These are phyloP conservation scores for Aspergillus egyptiacus DNA, from an alignment of 495 filamentous ascomycete species.

Conservation along the genomic window DNA sequence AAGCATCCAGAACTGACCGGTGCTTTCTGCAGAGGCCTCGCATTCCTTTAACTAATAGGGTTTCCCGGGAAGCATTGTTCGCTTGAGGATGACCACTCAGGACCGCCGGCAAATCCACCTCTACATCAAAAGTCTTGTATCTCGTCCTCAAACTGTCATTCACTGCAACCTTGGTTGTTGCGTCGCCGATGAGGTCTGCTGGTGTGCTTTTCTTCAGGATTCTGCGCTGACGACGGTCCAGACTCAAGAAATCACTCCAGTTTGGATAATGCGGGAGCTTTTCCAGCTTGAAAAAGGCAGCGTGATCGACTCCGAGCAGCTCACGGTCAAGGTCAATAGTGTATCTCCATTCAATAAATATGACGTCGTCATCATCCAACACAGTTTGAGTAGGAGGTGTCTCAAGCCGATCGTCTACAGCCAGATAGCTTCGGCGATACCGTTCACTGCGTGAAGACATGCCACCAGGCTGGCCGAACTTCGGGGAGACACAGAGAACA, in stretches of 20 bases:
- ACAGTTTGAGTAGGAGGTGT: constrained; percentile 6
- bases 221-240: constrained; percentile 4
- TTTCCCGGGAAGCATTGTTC: background rate
- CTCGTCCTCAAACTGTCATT: background rate
- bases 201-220: constrained; percentile 5
- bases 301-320: constrained; percentile 12
- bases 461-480: constrained; percentile 3
- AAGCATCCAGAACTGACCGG: constrained; percentile 6
- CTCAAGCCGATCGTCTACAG: constrained; percentile 18
- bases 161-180: constrained; percentile 3
- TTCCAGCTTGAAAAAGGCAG: constrained; percentile 6
- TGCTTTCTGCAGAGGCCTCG: background rate
- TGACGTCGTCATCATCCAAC: background rate
- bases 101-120: background rate
- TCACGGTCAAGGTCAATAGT: constrained; percentile 21
- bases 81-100: background rate
- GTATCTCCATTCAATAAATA: constrained; percentile 15
- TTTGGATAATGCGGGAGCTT: constrained; percentile 4
- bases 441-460: constrained; percentile 1
- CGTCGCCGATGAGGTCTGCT: constrained; percentile 7
- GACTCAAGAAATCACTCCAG: constrained; percentile 12
- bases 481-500: constrained; percentile 6
- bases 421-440: constrained; percentile 14
- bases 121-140: background rate
- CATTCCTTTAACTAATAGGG: background rate